Evolutionary conservation across 257 asterid species (phyloP).

Genomic region (Solanum paucissectum): DNA sequence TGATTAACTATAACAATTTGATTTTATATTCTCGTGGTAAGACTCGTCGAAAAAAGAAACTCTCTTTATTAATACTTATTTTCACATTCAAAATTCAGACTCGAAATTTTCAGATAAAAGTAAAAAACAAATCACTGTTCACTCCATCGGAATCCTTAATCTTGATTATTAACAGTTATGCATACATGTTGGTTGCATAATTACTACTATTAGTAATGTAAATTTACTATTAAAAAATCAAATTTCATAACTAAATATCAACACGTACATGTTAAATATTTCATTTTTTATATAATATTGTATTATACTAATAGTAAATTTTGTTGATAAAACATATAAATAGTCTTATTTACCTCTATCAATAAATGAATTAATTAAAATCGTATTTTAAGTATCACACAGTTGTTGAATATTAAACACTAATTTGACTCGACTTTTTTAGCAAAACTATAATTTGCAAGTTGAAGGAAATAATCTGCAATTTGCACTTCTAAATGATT

Average conservation of each 20-base stretch:
- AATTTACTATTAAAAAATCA: too few relatives aligned
- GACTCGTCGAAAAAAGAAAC: too few relatives aligned
- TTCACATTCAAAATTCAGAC: too few relatives aligned
- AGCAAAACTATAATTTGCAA: neutral
- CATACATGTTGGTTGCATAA: neutral
- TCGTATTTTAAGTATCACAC: neutral
- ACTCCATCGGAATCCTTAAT: too few relatives aligned
- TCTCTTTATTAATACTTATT: too few relatives aligned
- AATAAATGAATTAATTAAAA: too few relatives aligned
- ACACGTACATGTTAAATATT: neutral
- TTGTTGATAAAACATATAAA: neutral
- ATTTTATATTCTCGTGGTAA: too few relatives aligned
- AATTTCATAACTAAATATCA: too few relatives aligned
- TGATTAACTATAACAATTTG: too few relatives aligned
- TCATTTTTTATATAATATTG: neutral
- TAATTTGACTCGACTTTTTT: neutral
- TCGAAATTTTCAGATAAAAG: too few relatives aligned
- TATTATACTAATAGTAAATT: neutral
- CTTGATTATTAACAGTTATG: neutral
- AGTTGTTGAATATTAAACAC: neutral
- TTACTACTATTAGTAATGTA: neutral
- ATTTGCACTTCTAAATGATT: neutral
- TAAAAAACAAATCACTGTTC: neutral
- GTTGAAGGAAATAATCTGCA: neutral
- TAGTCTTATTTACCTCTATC: neutral